These are phyloP conservation scores for Artemisia annua DNA, from an alignment of 129 eudicot genomes.

Conservation along the genomic window DNA sequence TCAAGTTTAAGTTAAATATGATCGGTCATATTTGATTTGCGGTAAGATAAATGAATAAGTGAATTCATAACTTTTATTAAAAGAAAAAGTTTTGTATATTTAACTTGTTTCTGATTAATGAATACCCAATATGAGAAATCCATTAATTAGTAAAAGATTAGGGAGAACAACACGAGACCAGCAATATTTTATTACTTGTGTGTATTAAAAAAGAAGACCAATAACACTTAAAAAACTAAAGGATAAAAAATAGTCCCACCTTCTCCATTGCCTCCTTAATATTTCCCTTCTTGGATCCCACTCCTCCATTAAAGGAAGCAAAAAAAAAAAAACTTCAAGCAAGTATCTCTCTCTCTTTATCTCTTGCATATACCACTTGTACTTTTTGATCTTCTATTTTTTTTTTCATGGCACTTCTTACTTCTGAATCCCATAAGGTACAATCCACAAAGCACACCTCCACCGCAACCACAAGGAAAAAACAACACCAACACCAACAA, in stretches of 20 bases:
- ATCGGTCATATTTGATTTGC: too few species aligned
- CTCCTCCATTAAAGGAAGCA: slow-evolving; percentile 48
- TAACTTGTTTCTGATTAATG: too few species aligned
- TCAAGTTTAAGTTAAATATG: too few species aligned
- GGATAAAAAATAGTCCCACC: slow-evolving; percentile 22
- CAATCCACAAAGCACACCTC: slow-evolving; percentile 38
- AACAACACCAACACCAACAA: slow-evolving; percentile 34
- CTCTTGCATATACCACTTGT: background rate
- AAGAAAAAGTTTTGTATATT: too few species aligned
- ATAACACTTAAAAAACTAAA: background rate
- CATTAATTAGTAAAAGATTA: background rate
- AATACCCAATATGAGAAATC: too few species aligned
- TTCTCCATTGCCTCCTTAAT: slow-evolving; percentile 34
- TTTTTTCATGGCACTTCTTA: slow-evolving; percentile 53
- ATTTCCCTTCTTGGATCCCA: slow-evolving; percentile 41
- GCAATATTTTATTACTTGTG: background rate
- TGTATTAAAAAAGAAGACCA: background rate
- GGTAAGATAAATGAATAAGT: too few species aligned
- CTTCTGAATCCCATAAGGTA: slow-evolving; percentile 33
- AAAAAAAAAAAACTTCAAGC: slow-evolving; percentile 28
- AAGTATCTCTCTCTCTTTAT: slow-evolving; percentile 32
- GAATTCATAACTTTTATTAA: too few species aligned
- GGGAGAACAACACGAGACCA: background rate
- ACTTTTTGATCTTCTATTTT: slow-evolving; percentile 7
- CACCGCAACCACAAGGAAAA: slow-evolving; percentile 15